Base-by-base conservation (phyloP, 257 asterid genomes). In the Fraxinus pennsylvanica region DNA sequence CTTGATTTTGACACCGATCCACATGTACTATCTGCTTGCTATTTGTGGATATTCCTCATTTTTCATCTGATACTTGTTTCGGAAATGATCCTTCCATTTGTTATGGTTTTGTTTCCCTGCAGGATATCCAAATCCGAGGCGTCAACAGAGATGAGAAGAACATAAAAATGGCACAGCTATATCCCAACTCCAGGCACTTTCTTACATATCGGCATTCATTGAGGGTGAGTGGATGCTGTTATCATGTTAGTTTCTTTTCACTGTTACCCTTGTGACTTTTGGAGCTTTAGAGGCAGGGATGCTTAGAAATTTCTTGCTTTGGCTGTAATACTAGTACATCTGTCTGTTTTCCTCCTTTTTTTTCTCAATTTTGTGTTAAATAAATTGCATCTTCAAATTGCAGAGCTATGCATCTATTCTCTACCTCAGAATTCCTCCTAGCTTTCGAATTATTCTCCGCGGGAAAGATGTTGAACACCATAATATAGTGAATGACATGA, bases 71-170 rank as follows among this genome's bases (percentile, higher is more conserved):
- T 27, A 21, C 32, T 9, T 71, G 52, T 81, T 43, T 45, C 21
- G 39, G 25, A 21, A 59, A 71, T 35, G 45, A 52, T 57, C 63
- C 13, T 71, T 65, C 74, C 73, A 57, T 29, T 69, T 74, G 30
- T 77, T 65, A 65, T 47, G 72, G 76, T 21, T 19, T 83, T 78
- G 47, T 71, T 17, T 72, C 32, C 29, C 74, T 85, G 68, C 81
- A 93, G 98, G 99, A 96, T 86, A 93, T 96, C 78, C 98, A 91
- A 89, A 96, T 93, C 81, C 89, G 99, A 89, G 98, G 98, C 0
- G 99, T 89, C 88, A 96, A 93, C 73, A 89, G 99, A 83, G 99
- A 93, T 80, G 94, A 88, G 84, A 93, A 85, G 89, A 90, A 77
- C 85, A 91, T 96, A 83, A 91, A 90, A 74, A 93, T 93, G 98